Evolutionary conservation across 345 rosid genomes (phyloP).

Genomic region (Pistacia vera): DNA sequence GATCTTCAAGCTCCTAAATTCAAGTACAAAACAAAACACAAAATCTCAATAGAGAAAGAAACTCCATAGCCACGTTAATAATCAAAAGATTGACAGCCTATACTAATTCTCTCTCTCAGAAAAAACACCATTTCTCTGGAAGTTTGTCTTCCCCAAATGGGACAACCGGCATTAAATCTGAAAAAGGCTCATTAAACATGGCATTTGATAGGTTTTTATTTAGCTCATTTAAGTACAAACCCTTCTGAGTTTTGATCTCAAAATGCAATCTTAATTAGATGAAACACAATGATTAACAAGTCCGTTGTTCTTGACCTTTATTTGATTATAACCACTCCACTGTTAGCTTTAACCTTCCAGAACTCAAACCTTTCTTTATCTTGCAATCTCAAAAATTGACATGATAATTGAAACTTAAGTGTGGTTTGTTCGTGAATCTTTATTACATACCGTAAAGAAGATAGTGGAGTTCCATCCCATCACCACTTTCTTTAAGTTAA

Average conservation of each 20-base stretch:
- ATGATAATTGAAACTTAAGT: no score
- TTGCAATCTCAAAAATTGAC: background rate
- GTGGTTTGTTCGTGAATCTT: no score
- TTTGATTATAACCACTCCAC: background rate
- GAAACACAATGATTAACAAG: background rate
- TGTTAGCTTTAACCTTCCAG: background rate
- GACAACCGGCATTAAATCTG: background rate
- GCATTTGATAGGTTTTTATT: background rate
- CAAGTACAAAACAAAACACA: conserved; percentile 10
- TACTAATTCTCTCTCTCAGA: background rate
- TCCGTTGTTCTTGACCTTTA: background rate
- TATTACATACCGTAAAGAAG: no score
- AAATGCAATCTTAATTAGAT: background rate
- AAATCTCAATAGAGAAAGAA: background rate
- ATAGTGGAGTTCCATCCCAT: no score
- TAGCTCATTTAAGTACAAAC: background rate
- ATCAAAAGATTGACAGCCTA: conserved; percentile 4
- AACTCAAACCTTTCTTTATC: background rate
- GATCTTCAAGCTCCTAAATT: background rate
- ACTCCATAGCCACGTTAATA: background rate
- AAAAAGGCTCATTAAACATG: background rate
- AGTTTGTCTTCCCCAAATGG: background rate
- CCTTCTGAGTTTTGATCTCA: background rate
- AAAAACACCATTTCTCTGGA: background rate
- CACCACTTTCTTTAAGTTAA: no score